Evolutionary conservation across 768 basidiomycete species (phyloP), one percentile per base, ranked within the genome.

Genomic region (Tylopilus intermedius): DNA sequence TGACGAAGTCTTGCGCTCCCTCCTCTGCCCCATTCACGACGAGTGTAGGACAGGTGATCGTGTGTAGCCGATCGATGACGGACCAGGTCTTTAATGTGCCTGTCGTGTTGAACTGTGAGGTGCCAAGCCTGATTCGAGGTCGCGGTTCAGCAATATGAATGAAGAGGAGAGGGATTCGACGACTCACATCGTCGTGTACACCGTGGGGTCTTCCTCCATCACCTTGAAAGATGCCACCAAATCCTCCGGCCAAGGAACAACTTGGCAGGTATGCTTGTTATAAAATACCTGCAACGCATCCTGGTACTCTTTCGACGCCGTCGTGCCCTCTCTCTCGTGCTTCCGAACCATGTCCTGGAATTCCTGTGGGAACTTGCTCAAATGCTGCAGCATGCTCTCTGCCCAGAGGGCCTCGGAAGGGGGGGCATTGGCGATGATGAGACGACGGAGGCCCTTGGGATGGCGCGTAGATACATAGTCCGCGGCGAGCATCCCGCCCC

Each of bases 401-500:
- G 15, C 35, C 35, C 35, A 37, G 35, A 37, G 35, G 13, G 14
- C 35, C 35, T 14, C 15, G 6, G 14, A 37, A 1, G 35, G 13
- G 5, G 35, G 35, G 15, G 35, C 35, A 6, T 37, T 37, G 13
- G 35, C 35, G 6, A 37, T 37, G 35, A 37, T 37, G 35, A 73
- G 60, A 6, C 65, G 68, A 43, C 67, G 69, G n/a, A 78, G 58
- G 0, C 74, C 76, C 0, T 32, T 27, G 7, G 76, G 76, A 11
- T 71, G 64, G 5, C 66, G 63, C 2, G 63, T 59, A n/a, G 71
- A 60, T 1, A 62, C 75, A 47, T 72, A 76, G 38, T 74, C 70
- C 2, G 66, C 49, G 0, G 68, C 77, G 10, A 82, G 69, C 64
- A 79, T 77, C 0, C 76, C 79, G 9, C 81, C 80, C 80, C 80